Conservation (phyloP, 2,329 filamentous ascomycete species). For the Lasiodiplodia sp. region DNA sequence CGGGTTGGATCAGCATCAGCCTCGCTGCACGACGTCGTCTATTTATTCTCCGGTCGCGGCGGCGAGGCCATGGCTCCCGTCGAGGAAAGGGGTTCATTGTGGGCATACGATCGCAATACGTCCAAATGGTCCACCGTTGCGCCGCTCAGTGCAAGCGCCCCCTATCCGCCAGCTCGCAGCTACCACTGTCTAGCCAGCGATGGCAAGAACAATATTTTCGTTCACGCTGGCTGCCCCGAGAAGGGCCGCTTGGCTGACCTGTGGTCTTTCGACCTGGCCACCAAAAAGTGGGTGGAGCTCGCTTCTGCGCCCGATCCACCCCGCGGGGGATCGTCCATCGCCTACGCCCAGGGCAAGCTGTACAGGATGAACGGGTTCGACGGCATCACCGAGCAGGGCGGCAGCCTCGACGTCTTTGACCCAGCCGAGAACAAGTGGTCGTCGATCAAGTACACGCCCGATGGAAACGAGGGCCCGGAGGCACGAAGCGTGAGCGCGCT, state of each 20-base stretch:
- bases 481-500: constrained; percentile 60
- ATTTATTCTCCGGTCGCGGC: constrained; percentile 81
- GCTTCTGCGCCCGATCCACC: constrained; percentile 71
- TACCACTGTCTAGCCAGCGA: constrained; percentile 73
- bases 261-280: constrained; percentile 77
- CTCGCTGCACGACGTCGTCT: constrained; percentile 73
- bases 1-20: constrained; percentile 78
- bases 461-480: constrained; percentile 56
- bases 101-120: constrained; percentile 74
- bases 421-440: constrained; percentile 51
- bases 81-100: constrained; percentile 76
- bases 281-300: constrained; percentile 71
- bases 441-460: constrained; percentile 46
- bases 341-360: constrained; percentile 68
- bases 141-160: constrained; percentile 57
- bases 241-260: constrained; percentile 71
- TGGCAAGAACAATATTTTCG: constrained; percentile 72
- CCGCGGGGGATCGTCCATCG: constrained; percentile 73
- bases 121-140: constrained; percentile 70
- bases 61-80: constrained; percentile 73
- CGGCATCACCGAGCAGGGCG: constrained; percentile 73
- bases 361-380: constrained; percentile 86
- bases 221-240: constrained; percentile 78
- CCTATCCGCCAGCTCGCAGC: constrained; percentile 70
- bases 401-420: constrained; percentile 70